A percentile compares a stretch with the other conserved stretches of the same genome.
phyloP scores from a whole-genome alignment of 495 filamentous ascomycete genomes.

The Hypoxylon subgilvum region DNA sequence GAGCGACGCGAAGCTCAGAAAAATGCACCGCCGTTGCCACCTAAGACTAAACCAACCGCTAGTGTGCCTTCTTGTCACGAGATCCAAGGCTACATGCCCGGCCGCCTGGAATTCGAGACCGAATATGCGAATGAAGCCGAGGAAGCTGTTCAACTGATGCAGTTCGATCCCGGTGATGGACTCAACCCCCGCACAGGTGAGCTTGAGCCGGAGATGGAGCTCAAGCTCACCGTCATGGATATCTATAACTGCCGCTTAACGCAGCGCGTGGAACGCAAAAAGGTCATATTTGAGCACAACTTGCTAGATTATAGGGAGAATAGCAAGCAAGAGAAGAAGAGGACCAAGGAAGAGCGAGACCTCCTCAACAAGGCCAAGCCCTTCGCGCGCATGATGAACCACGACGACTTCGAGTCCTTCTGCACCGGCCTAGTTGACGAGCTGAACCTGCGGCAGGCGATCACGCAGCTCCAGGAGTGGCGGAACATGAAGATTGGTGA shows the following conservation, averaged over 20 bases:
- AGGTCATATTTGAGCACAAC: slow-evolving; percentile 93
- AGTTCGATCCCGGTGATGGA: slow-evolving; percentile 95
- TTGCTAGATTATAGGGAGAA: slow-evolving; percentile 93
- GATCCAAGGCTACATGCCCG: slow-evolving; percentile 98
- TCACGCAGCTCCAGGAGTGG: slow-evolving; percentile 93
- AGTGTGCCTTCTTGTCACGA: slow-evolving; percentile 95
- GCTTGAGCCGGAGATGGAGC: slow-evolving; percentile 89
- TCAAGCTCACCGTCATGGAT: slow-evolving; percentile 98
- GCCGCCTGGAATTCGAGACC: slow-evolving; percentile 94
- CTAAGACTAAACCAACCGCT: slow-evolving; percentile 94
- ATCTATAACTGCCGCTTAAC: slow-evolving; percentile 96
- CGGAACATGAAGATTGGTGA: slow-evolving; percentile 80
- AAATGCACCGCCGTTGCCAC: slow-evolving; percentile 79
- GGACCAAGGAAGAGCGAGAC: slow-evolving; percentile 92
- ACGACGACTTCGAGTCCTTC: slow-evolving; percentile 84
- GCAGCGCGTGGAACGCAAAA: slow-evolving; percentile 91
- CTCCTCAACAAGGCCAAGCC: slow-evolving; percentile 91
- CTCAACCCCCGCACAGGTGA: slow-evolving; percentile 81
- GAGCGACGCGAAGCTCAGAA: slow-evolving; percentile 86
- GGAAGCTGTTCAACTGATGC: slow-evolving; percentile 96
- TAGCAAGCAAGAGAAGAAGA: slow-evolving; percentile 85
- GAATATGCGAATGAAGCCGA: slow-evolving; percentile 98
- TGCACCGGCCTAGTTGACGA: slow-evolving; percentile 85
- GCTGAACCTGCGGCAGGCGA: slow-evolving; percentile 86
- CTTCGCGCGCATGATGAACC: slow-evolving; percentile 95